Evolutionary conservation across 805 yeast genomes (phyloP).

Genomic region (Myxozyma melibiosi): DNA sequence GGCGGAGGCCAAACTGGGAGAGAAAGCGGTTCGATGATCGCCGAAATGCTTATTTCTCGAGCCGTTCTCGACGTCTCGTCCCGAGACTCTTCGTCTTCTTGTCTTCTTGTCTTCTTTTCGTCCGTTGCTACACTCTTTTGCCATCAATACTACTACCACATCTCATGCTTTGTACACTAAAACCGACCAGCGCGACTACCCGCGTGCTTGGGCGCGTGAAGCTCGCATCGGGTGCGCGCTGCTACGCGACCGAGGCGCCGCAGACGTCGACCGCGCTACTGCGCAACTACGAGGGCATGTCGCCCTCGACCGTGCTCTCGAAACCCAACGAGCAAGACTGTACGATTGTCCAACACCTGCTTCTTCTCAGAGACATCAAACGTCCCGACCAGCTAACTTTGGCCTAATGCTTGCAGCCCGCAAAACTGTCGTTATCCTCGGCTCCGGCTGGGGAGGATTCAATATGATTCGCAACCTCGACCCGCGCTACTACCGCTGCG

Average conservation of each 20-base stretch:
- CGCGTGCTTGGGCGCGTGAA: no score
- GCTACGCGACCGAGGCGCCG: background rate
- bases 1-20: no score
- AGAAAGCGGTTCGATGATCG: no score
- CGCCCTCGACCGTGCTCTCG: constrained; percentile 1
- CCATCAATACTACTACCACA: no score
- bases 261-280: background rate
- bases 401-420: constrained; percentile 11
- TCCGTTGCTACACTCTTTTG: no score
- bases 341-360: background rate
- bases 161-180: no score
- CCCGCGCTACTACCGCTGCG: constrained; percentile 61
- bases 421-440: constrained; percentile 54
- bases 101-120: no score
- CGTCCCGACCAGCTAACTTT: background rate
- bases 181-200: no score
- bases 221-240: background rate
- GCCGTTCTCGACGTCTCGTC: no score
- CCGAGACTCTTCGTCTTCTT: no score
- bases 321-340: constrained; percentile 6
- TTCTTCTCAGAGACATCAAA: background rate
- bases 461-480: constrained; percentile 56
- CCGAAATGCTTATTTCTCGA: no score
- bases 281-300: background rate
- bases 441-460: constrained; percentile 75